Evolutionary conservation across 2,329 filamentous ascomycete species (phyloP), one percentile per base, ranked within the genome.

Genomic region (Pseudovirgaria hyperparasitica): DNA sequence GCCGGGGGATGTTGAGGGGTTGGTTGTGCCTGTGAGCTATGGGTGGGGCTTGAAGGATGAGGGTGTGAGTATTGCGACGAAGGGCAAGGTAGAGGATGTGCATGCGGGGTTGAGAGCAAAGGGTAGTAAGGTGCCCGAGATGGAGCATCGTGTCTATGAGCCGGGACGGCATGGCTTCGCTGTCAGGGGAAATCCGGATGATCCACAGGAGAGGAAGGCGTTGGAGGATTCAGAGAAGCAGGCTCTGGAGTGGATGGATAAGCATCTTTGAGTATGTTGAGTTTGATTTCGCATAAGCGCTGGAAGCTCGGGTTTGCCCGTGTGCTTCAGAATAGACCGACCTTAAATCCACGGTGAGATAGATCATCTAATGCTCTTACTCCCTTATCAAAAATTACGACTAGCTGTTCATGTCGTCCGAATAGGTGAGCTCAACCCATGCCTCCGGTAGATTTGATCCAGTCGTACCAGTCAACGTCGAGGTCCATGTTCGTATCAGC

Each of bases 381-480:
- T n/a, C n/a, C n/a, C n/a, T n/a, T n/a, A n/a, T n/a, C n/a, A n/a
- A n/a, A n/a, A n/a, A n/a, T n/a, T n/a, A n/a, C n/a, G n/a, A n/a
- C n/a, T n/a, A n/a, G n/a, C n/a, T n/a, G n/a, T n/a, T n/a, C n/a
- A n/a, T n/a, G n/a, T n/a, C n/a, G n/a, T n/a, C n/a, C n/a, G n/a
- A n/a, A n/a, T n/a, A n/a, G n/a, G n/a, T n/a, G n/a, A n/a, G n/a
- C 27, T 16, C 9, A 28, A 19, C 42, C 39, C 29, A 48, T 37
- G 10, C 36, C 34, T 26, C 47, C 50, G 2, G 50, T 48, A 30
- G 50, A 52, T 29, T 55, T 42, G 11, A 56, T 35, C 54, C 54
- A 57, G 26, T 45, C 44, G 34, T 52, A 49, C 52, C 54, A 57
- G 30, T 56, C 37, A 11, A 55, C 29, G 24, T 49, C 47, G 20